phyloP scores from a whole-genome alignment of 257 asterid genomes.

The Nicotiana noctiflora region DNA sequence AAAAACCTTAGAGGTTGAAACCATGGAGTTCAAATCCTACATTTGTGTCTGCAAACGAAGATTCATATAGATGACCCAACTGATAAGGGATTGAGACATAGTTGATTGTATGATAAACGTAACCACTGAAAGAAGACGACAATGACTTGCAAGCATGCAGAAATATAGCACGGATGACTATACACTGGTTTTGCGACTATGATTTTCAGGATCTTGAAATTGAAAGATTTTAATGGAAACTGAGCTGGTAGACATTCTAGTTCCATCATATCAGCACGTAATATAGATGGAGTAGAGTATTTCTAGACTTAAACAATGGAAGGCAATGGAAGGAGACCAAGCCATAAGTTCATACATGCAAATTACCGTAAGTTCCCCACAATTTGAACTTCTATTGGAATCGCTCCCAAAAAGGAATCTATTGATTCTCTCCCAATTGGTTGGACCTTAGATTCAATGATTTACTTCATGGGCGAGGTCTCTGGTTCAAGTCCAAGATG shows the following conservation, averaged over 20 bases:
- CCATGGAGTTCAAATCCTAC: no score
- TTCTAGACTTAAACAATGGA: neutral
- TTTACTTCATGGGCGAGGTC: no score
- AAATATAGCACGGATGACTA: neutral
- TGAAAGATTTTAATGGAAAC: neutral
- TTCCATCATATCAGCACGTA: neutral
- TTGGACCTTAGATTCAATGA: no score
- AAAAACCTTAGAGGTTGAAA: no score
- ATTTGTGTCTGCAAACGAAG: neutral
- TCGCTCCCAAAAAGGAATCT: neutral
- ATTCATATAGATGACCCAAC: neutral
- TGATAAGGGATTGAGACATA: neutral
- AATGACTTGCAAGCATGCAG: neutral
- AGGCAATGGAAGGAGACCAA: neutral
- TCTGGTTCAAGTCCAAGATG: neutral
- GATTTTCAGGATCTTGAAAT: neutral
- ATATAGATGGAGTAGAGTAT: neutral
- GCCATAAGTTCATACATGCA: neutral
- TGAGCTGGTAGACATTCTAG: neutral
- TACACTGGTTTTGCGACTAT: neutral
- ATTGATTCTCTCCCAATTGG: no score
- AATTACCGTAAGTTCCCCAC: neutral
- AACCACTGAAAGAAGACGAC: neutral
- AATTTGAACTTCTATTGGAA: neutral
- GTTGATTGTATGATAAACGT: neutral